Evolutionary conservation across 306 rosid species (phyloP).

Genomic region (Sesbania bispinosa): DNA sequence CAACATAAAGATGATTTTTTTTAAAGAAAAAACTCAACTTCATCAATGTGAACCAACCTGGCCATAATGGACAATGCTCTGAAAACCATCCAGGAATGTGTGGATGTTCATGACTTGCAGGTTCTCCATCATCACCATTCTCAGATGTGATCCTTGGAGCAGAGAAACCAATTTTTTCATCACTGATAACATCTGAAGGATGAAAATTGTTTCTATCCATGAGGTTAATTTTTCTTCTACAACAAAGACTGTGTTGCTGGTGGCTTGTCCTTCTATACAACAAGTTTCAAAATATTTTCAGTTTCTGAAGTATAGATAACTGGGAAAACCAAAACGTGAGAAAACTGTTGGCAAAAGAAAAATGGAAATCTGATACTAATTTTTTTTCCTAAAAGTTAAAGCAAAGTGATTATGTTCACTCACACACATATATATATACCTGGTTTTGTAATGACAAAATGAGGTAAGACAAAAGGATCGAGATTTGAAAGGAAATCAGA

Average conservation of each 20-base stretch:
- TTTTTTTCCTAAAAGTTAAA: too few relatives aligned
- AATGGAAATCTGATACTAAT: too few relatives aligned
- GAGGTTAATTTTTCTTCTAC: background rate
- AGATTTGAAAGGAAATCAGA: background rate
- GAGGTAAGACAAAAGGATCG: background rate
- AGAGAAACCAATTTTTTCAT: constrained; percentile 11
- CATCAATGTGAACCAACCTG: constrained; percentile 40
- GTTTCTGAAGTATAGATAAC: background rate
- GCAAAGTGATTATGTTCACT: constrained; percentile 19
- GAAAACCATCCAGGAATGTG: constrained; percentile 60
- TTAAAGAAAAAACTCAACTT: background rate
- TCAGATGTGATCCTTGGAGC: background rate
- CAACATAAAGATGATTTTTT: background rate
- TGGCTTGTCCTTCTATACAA: too few relatives aligned
- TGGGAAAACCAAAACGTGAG: background rate
- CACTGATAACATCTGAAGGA: background rate
- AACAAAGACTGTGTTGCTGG: too few relatives aligned
- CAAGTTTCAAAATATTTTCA: too few relatives aligned
- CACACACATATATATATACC: background rate
- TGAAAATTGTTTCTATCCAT: constrained; percentile 2
- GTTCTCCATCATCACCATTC: constrained; percentile 1
- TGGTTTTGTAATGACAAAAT: too few relatives aligned
- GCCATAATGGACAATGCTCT: constrained; percentile 63
- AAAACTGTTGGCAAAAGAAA: too few relatives aligned
- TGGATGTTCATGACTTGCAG: constrained; percentile 23